These are phyloP conservation scores for Fraxinus greggii DNA, from an alignment of 305 asterid species.

Conservation along the genomic window DNA sequence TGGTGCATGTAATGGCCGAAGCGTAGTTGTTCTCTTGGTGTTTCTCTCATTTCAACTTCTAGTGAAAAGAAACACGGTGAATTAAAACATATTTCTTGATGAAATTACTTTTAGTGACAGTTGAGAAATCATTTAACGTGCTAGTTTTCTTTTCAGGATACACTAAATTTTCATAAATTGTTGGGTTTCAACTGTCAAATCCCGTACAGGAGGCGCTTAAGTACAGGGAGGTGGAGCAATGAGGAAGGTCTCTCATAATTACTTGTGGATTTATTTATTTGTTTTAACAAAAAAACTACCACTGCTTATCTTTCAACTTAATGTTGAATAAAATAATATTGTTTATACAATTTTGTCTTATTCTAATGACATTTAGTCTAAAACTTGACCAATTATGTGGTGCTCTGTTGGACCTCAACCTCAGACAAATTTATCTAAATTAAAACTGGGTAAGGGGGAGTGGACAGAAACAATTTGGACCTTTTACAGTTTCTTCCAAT, in stretches of 20 bases:
- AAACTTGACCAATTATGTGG: background rate
- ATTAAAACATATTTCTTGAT: slow-evolving; percentile 11
- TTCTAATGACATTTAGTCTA: background rate
- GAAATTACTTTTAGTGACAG: slow-evolving; percentile 11
- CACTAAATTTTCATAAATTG: slow-evolving; percentile 84
- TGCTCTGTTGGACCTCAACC: background rate
- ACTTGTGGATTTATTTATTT: slow-evolving; percentile 11
- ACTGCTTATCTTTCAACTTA: background rate
- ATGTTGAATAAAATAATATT: background rate
- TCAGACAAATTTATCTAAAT: background rate
- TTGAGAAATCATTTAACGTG: slow-evolving; percentile 21
- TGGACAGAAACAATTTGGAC: background rate
- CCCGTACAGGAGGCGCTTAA: slow-evolving; percentile 48
- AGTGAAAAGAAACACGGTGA: slow-evolving; percentile 84
- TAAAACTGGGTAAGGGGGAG: background rate
- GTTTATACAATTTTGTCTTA: slow-evolving; percentile 6
- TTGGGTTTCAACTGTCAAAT: slow-evolving; percentile 69
- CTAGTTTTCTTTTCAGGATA: slow-evolving; percentile 55
- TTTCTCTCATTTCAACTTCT: slow-evolving; percentile 91
- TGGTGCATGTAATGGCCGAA: slow-evolving; percentile 81
- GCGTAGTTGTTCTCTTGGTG: slow-evolving; percentile 85
- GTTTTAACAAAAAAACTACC: background rate
- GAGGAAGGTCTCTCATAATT: slow-evolving; percentile 50
- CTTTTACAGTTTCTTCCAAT: background rate
- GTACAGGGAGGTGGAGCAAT: slow-evolving; percentile 43